Evolutionary conservation across 768 basidiomycete genomes (phyloP).

Genomic region (Pleurotus djamor): DNA sequence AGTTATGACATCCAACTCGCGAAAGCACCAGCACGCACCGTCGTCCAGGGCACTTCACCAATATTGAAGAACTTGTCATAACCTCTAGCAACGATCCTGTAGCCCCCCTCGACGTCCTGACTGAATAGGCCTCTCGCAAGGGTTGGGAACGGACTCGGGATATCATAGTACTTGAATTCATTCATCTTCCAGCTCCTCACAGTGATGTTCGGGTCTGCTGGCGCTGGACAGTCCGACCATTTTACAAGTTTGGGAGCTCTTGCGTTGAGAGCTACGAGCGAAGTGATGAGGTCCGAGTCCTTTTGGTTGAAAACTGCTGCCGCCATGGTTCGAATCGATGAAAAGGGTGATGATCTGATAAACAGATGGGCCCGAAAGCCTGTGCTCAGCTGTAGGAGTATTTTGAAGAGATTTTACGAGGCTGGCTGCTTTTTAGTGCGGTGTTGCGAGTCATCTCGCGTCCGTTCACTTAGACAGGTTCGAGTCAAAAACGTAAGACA

Average conservation of each 20-base stretch:
- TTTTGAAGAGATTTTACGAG: neutral
- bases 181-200: constrained; percentile 97
- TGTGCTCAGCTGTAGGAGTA: neutral
- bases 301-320: constrained; percentile 17
- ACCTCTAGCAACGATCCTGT: constrained; percentile 80
- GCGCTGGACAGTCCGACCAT: constrained; percentile 52
- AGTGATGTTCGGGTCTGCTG: constrained; percentile 49
- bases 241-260: constrained; percentile 65
- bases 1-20: constrained; percentile 1
- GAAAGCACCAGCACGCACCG: constrained; percentile 48
- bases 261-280: constrained; percentile 50
- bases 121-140: constrained; percentile 93
- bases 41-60: constrained; percentile 93
- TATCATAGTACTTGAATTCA: constrained; percentile 90
- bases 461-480: too few species aligned
- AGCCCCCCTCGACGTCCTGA: constrained; percentile 21
- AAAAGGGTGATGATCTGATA: neutral
- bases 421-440: neutral
- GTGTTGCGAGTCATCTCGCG: too few species aligned
- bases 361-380: neutral
- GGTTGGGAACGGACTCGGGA: constrained; percentile 91
- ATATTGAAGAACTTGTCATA: constrained; percentile 99
- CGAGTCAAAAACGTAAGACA: too few species aligned
- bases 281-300: constrained; percentile 60
- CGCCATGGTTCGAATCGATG: constrained; percentile 13